A percentile compares a stretch with the other conserved stretches of the same genome.
These are phyloP conservation scores for Arthrobotrys megalospora DNA, from an alignment of 2,329 filamentous ascomycete genomes.

Conservation along the genomic window DNA sequence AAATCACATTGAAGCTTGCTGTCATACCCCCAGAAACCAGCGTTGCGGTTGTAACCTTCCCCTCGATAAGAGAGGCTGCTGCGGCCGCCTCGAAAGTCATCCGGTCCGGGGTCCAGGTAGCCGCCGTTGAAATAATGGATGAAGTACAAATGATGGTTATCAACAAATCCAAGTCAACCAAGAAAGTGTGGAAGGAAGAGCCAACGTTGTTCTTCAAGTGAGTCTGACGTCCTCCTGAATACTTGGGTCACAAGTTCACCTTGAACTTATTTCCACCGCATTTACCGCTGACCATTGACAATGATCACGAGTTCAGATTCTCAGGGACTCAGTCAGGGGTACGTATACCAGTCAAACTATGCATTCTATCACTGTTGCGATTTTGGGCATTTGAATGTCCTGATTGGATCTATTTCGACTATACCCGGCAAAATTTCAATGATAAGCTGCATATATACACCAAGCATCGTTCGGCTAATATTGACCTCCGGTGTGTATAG, in stretches of 20 bases:
- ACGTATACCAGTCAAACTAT: conserved; percentile 58
- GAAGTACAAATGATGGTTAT: conserved; percentile 89
- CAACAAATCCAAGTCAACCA: conserved; percentile 80
- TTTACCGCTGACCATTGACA: conserved; percentile 51
- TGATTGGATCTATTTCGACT: conserved; percentile 46
- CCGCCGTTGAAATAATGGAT: conserved; percentile 88
- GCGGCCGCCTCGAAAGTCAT: conserved; percentile 82
- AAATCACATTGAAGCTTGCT: conserved; percentile 89
- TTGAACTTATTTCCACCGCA: conserved; percentile 23
- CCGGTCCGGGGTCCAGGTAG: conserved; percentile 80
- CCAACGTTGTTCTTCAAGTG: conserved; percentile 87
- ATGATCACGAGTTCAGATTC: conserved; percentile 59
- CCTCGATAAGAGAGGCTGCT: conserved; percentile 81
- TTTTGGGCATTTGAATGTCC: conserved; percentile 37
- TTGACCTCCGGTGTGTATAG: conserved; percentile 65
- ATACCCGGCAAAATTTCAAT: conserved; percentile 41
- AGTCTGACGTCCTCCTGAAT: conserved; percentile 61
- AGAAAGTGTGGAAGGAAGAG: conserved; percentile 79
- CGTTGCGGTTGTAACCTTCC: conserved; percentile 87
- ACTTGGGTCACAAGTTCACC: neutral
- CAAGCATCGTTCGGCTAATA: conserved; percentile 48
- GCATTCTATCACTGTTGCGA: conserved; percentile 34
- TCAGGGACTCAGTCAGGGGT: conserved; percentile 61
- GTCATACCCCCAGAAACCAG: conserved; percentile 83
- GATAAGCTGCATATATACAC: conserved; percentile 55